Evolutionary conservation across 768 basidiomycete genomes (phyloP).

Genomic region (Kwoniella sp.): DNA sequence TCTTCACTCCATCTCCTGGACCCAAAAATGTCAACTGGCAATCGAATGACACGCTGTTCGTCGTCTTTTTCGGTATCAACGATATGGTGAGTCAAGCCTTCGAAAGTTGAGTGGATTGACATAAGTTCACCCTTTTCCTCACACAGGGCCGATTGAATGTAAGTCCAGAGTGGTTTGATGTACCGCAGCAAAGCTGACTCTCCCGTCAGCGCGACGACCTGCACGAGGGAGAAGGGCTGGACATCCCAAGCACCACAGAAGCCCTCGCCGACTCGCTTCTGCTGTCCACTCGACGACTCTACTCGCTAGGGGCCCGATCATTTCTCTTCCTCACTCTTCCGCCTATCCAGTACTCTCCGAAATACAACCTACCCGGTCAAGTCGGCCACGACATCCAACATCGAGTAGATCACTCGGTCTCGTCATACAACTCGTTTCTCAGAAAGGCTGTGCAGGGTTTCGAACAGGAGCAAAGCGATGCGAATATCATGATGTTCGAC

Average conservation of each 20-base stretch:
- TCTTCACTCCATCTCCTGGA: conserved; percentile 30
- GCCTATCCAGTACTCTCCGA: conserved; percentile 21
- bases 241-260: conserved; percentile 12
- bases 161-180: background rate
- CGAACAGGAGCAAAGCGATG: conserved; percentile 2
- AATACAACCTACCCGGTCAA: conserved; percentile 20
- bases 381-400: conserved; percentile 20
- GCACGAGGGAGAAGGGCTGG: conserved; percentile 15
- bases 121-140: too few species aligned
- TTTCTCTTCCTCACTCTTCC: conserved; percentile 20
- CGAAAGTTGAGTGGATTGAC: background rate
- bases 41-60: conserved; percentile 24
- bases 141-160: conserved; percentile 17
- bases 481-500: conserved; percentile 23
- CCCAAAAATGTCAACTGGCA: conserved; percentile 23
- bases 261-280: conserved; percentile 10
- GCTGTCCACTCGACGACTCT: background rate
- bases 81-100: conserved; percentile 28
- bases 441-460: conserved; percentile 1
- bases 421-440: conserved; percentile 9
- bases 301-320: conserved; percentile 13
- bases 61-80: conserved; percentile 31
- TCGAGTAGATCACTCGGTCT: conserved; percentile 9
- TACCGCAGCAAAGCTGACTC: background rate
- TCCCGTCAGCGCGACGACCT: conserved; percentile 15